These are phyloP conservation scores for Isatis lusitanica DNA, from an alignment of 441 rosid genomes.

Conservation along the genomic window DNA sequence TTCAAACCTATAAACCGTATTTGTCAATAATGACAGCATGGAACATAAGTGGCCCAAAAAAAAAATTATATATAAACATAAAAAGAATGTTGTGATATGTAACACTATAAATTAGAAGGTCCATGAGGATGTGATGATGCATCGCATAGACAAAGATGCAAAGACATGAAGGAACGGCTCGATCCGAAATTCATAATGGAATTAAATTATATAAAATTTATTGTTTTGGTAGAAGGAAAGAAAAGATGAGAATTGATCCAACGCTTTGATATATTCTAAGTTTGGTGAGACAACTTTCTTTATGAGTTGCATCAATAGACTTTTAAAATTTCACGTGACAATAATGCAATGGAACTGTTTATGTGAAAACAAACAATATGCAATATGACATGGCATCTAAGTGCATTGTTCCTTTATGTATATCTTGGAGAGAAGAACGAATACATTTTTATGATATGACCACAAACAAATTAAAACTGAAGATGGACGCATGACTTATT, in stretches of 20 bases:
- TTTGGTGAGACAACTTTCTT: constrained; percentile 25
- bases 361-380: constrained; percentile 1
- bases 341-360: constrained; percentile 28
- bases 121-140: constrained; percentile 29
- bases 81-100: constrained; percentile 20
- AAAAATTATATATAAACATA: no score
- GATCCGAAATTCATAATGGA: neutral
- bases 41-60: constrained; percentile 14
- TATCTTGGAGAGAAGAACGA: neutral
- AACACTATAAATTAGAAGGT: constrained; percentile 29
- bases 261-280: constrained; percentile 22
- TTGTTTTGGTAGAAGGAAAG: neutral
- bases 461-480: neutral
- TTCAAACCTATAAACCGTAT: constrained; percentile 8
- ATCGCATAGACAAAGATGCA: constrained; percentile 20
- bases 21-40: constrained; percentile 25
- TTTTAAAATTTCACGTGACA: constrained; percentile 31
- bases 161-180: constrained; percentile 11
- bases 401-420: neutral
- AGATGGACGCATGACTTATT: neutral
- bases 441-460: neutral
- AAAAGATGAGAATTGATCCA: neutral
- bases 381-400: neutral
- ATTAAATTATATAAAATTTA: neutral
- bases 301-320: constrained; percentile 27